Evolutionary conservation across 2,329 filamentous ascomycete species (phyloP), one percentile per base, ranked within the genome.

Genomic region (Ophiostoma montium): DNA sequence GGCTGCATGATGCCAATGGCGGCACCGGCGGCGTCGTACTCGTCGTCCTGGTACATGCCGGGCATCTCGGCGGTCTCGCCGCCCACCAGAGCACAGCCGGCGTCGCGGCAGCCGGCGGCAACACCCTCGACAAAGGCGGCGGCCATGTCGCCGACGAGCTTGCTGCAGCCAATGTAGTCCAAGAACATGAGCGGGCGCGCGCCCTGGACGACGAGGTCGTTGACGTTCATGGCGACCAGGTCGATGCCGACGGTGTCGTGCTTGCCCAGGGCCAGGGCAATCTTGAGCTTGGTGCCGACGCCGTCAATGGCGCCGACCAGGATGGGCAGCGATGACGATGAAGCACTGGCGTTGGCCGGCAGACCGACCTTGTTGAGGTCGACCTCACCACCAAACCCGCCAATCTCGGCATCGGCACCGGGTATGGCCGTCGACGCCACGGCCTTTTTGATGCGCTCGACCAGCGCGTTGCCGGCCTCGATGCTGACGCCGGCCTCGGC

Each of bases 41-140:
- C 86, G 46, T 87, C 85, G 48, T 77, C 80, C 55, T 82, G 74
- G 69, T 95, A 95, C 71, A 96, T 86, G 49, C 89, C 89, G 0
- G 90, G 90, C 92, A 98, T 96, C 68, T 98, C 92, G 7, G 92
- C 92, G 1, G 92, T 98, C 68, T 98, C 92, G 41, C 92, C 92
- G 35, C 92, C 92, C n/a, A 96, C 85, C 3, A 98, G 75, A 15
- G 89, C 89, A 61, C 90, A 95, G 41, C 83, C 83, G 0, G 90
- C 80, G 60, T 88, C 78, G 52, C 79, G 78, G 67, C 92, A 98
- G 44, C 92, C 92, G 30, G 82, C 75, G 2, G 89, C 88, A 3
- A 98, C 88, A 54, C 92, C 89, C 60, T 87, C 78, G 36, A 98
- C 85, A 61, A 98, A 96, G n/a, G 79, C 75, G 11, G 84, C 81